Evolutionary conservation across 768 basidiomycete genomes (phyloP), one percentile per base, ranked within the genome.

Genomic region (Strobilomyces echinocephalus): DNA sequence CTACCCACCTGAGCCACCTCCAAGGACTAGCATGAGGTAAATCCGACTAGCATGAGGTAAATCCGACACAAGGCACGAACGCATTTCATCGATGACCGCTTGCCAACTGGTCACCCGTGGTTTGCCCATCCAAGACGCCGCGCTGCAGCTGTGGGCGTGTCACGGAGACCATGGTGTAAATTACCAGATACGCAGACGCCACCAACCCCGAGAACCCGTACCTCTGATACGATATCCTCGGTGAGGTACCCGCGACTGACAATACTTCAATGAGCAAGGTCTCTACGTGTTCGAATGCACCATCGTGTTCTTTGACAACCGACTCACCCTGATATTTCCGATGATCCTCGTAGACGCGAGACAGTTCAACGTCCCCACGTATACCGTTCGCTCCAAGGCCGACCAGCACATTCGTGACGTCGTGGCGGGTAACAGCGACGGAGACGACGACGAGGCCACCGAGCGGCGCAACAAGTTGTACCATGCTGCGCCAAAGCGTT

Each of bases 271-370:
- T 9, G 53, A 54, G 3, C 63, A 64, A 7, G 63, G 63, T 1
- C 63, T 64, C 34, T 64, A 64, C 9, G 60, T 64, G 35, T 64
- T 64, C 10, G 63, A 64, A 31, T 64, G 60, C 8, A 57, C 64
- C 52, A 21, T 64, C 16, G 49, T 64, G 0, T 54, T 64, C 10
- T 63, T 61, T 24, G 63, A 64, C 35, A 62, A 56, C 8, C 59
- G 63, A 1, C 64, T 63, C 21, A 63, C n/a, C n/a, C n/a, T n/a
- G n/a, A n/a, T n/a, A n/a, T n/a, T n/a, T n/a, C n/a, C n/a, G n/a
- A n/a, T n/a, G n/a, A n/a, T n/a, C 36, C 36, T 38, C 36, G 8
- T 18, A 14, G n/a, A 38, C 6, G 36, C 36, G 5, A 38, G 16
- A n/a, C 36, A 16, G 36, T 38, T 38, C 36, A 49, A 52, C 1